Base-by-base conservation (phyloP, 2,329 filamentous ascomycete species). In the Stagonosporopsis rhizophila region DNA sequence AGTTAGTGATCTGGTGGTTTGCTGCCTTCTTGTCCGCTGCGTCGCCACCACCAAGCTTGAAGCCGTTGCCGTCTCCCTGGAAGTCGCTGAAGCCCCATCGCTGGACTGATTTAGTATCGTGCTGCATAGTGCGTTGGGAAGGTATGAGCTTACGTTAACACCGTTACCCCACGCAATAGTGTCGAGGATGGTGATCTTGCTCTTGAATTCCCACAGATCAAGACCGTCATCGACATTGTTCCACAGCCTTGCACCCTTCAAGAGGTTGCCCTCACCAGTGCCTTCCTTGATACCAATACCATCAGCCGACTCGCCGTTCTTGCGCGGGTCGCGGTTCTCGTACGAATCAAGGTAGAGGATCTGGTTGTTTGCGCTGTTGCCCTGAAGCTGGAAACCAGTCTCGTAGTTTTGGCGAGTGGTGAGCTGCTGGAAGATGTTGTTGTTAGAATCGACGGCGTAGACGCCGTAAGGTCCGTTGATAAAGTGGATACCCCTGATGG, bases 171-270 rank as follows among this genome's bases (percentile, higher is more conserved):
- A 82, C 0, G 79, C 65, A 32, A 80, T 73, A 0, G 77, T 78
- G 38, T 82, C 79, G 25, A 80, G 71, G 35, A 82, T 71, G 0
- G 78, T 80, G 11, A 81, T 60, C 7, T 75, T 67, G 6, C 76
- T 79, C 49, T 74, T 76, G 56, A 81, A 82, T 68, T 71, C 67
- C 65, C 66, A 81, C 0, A 81, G 66, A 60, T 81, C 79, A 5
- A 81, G 68, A 1, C 81, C 81, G 48, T 83, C 81, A 35, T 83
- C 81, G 6, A 82, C 81, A 28, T 83, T 83, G 49, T 83, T 76
- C 79, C 79, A 83, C 0, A 82, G 72, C 17, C 81, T 75, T 0
- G 79, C 77, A 6, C 78, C 79, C 25, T 76, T 75, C 6, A 82
- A 60, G 1, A 78, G 60, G 46, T 83, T 83, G 8, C 81, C 81